Percentiles rank a stretch among this genome's conserved stretches.
These are phyloP conservation scores for Ceriops tagal DNA, from an alignment of 345 rosid genomes.

Conservation along the genomic window DNA sequence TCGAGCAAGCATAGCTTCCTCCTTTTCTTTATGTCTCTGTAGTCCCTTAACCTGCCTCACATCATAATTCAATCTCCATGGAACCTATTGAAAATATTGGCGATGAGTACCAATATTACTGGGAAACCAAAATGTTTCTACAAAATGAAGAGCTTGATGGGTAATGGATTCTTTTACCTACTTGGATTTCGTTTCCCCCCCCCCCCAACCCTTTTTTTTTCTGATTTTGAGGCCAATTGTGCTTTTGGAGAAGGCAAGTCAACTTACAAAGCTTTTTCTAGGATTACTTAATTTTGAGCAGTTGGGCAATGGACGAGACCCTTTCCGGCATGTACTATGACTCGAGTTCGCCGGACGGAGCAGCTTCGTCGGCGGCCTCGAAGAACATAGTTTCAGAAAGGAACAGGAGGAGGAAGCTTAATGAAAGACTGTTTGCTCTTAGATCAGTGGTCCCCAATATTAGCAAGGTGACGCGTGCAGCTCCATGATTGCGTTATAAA, in stretches of 20 bases:
- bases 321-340: conserved; percentile 50
- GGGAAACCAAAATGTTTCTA: conserved; percentile 59
- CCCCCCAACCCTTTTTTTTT: neutral
- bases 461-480: conserved; percentile 49
- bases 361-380: conserved; percentile 66
- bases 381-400: conserved; percentile 90
- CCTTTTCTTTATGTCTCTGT: neutral
- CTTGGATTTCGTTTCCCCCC: neutral
- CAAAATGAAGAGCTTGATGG: conserved; percentile 54
- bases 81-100: conserved; percentile 35
- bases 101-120: conserved; percentile 53
- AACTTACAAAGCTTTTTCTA: neutral
- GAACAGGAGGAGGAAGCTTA: conserved; percentile 84
- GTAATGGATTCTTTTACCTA: neutral
- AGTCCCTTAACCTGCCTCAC: no score
- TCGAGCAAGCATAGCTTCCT: neutral
- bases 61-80: conserved; percentile 4
- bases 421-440: conserved; percentile 81
- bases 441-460: conserved; percentile 94
- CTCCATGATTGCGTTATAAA: neutral
- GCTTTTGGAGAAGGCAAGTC: neutral
- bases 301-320: conserved; percentile 28
- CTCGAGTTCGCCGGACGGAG: conserved; percentile 94
- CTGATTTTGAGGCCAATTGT: neutral
- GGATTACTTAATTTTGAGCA: neutral